These are phyloP conservation scores for Yamadazyma jaroonii DNA, from an alignment of 1,139 yeast genomes.

Conservation along the genomic window DNA sequence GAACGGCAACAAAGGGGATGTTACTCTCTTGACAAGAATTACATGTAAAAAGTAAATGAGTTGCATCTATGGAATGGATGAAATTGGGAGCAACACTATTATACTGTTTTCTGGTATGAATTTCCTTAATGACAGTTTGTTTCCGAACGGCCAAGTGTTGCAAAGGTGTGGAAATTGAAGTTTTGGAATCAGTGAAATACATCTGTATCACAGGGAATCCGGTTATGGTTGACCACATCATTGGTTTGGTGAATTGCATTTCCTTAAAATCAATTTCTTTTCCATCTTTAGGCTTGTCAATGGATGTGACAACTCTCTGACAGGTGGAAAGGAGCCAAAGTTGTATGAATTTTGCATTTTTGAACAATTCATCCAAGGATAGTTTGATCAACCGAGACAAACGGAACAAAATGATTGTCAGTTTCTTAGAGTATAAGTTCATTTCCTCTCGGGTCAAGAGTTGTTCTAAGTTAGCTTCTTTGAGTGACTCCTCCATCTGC, in stretches of 20 bases:
- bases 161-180: slow-evolving; percentile 20
- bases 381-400: slow-evolving; percentile 26
- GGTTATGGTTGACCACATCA: slow-evolving; percentile 44
- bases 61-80: slow-evolving; percentile 74
- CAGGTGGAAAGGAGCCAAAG: slow-evolving; percentile 36
- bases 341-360: slow-evolving; percentile 34
- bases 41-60: slow-evolving; percentile 93
- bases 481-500: slow-evolving; percentile 26
- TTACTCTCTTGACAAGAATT: slow-evolving; percentile 63
- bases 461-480: slow-evolving; percentile 10
- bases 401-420: slow-evolving; percentile 15
- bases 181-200: slow-evolving; percentile 21
- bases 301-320: slow-evolving; percentile 27
- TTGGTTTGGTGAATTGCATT: slow-evolving; percentile 24
- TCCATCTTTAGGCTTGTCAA: slow-evolving; percentile 14
- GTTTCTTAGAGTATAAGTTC: slow-evolving; percentile 2
- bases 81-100: slow-evolving; percentile 46
- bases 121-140: slow-evolving; percentile 18
- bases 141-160: slow-evolving; percentile 22
- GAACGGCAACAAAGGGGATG: slow-evolving; percentile 88
- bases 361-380: slow-evolving; percentile 34
- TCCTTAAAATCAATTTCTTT: slow-evolving; percentile 17
- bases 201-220: slow-evolving; percentile 45
- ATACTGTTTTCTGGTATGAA: slow-evolving; percentile 31
- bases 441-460: slow-evolving; percentile 6